Conservation (phyloP, 2,329 filamentous ascomycete species). For the Claviceps purpurea region DNA sequence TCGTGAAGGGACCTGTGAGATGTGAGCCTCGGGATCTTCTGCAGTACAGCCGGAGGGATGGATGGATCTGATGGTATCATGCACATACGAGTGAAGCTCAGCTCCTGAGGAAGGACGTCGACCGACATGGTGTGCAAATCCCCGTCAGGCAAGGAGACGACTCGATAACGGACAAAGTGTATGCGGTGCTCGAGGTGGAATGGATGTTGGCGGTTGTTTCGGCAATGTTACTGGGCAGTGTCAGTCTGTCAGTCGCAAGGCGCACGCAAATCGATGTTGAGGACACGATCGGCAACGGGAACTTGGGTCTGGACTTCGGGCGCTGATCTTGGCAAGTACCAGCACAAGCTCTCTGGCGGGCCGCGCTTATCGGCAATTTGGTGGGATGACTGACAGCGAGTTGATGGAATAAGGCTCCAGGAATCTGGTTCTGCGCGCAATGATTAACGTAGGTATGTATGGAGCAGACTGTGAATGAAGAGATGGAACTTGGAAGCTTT, state of each 20-base stretch:
- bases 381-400: background rate
- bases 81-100: conserved; percentile 79
- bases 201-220: background rate
- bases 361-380: background rate
- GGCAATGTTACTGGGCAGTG: background rate
- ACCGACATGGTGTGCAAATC: conserved; percentile 61
- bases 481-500: too few relatives aligned
- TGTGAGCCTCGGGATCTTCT: conserved; percentile 7
- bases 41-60: background rate
- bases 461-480: too few relatives aligned
- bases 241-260: background rate
- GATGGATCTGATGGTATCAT: background rate
- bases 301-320: background rate
- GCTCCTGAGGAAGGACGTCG: conserved; percentile 80
- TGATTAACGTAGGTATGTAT: too few relatives aligned
- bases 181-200: background rate
- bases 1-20: conserved; percentile 48
- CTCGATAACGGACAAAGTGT: background rate
- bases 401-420: background rate
- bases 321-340: background rate
- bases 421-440: background rate
- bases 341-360: background rate
- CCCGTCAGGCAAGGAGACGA: background rate
- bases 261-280: background rate
- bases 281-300: conserved; percentile 2